Percentiles rank a stretch among this genome's conserved stretches.
Conservation (phyloP, 495 filamentous ascomycete genomes). For the Astrothelium macrocarpum region DNA sequence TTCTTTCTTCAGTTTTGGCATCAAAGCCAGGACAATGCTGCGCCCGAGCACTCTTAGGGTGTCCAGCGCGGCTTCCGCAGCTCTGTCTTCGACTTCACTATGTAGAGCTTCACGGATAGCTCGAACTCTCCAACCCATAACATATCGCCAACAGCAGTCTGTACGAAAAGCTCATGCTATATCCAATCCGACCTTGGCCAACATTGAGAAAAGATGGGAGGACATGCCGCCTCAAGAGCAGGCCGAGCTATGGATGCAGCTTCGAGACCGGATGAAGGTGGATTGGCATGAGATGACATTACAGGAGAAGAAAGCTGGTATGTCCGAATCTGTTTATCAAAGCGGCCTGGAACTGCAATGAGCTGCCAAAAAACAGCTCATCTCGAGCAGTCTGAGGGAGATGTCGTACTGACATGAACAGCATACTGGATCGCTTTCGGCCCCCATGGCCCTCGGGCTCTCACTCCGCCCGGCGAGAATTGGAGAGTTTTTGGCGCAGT, state of each 20-base stretch:
- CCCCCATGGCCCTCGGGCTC: slow-evolving; percentile 80
- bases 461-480: slow-evolving; percentile 70
- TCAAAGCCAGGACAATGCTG: background rate
- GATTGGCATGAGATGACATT: slow-evolving; percentile 91
- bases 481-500: slow-evolving; percentile 66
- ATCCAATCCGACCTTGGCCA: slow-evolving; percentile 90
- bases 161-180: slow-evolving; percentile 76
- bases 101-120: background rate
- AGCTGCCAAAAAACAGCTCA: background rate
- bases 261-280: slow-evolving; percentile 95
- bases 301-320: slow-evolving; percentile 98
- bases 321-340: slow-evolving; percentile 31
- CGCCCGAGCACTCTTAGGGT: slow-evolving; percentile 1
- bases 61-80: background rate
- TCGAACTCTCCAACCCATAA: background rate
- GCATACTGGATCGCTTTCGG: slow-evolving; percentile 99
- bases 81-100: background rate
- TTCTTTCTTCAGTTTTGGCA: background rate
- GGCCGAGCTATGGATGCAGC: slow-evolving; percentile 95
- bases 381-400: background rate
- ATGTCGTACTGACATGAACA: slow-evolving; percentile 31
- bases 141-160: slow-evolving; percentile 34
- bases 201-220: slow-evolving; percentile 99
- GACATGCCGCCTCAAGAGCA: slow-evolving; percentile 93
- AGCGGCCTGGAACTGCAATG: background rate